Base-by-base conservation (phyloP, 2,329 filamentous ascomycete species). In the Fusarium keratoplasticum region DNA sequence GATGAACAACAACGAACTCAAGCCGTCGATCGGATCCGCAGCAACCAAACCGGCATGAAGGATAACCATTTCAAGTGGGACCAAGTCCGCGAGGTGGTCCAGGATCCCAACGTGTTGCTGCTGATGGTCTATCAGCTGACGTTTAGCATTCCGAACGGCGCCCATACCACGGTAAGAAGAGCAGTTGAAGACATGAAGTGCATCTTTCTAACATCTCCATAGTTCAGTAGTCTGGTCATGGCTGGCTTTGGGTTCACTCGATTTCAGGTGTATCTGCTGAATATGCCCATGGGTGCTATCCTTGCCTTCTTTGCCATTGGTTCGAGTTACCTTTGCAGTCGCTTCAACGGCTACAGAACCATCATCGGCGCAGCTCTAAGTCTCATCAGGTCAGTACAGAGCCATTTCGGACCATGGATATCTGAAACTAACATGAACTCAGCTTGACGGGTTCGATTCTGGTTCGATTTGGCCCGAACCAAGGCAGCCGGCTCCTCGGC, bases 191-290 rank as follows among this genome's bases (percentile, higher is more conserved):
- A 13, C 1, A 5, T 4, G 11, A 11, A 13, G 3, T 8, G 1
- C 1, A 3, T 5, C 5, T 50, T 20, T 18, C 58, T 76, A 10
- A 76, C 29, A 2, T 1, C 5, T 1, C 1, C 16, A 8, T n/a
- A 76, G 71, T 77, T 77, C 16, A 77, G 73, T n/a, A 77, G 73
- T 38, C 59, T 77, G 5, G 73, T 77, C 29, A 77, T 77, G 75
- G 66, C 71, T 7, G 75, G 75, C 1, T 77, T 77, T 14, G 75
- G 75, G 0, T 77, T 77, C 16, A 71, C 64, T 0, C 57, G 31
- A n/a, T 69, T 77, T 5, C 67, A 77, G 22, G 75, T 77, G 0
- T 77, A 77, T 20, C 60, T 77, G 0, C 60, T 77, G 4, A 77
- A 77, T 27, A 77, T 77, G n/a, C 75, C 75, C 1, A 75, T 70